These are phyloP conservation scores for Ehretia macrophylla DNA, from an alignment of 257 asterid species.

Conservation along the genomic window DNA sequence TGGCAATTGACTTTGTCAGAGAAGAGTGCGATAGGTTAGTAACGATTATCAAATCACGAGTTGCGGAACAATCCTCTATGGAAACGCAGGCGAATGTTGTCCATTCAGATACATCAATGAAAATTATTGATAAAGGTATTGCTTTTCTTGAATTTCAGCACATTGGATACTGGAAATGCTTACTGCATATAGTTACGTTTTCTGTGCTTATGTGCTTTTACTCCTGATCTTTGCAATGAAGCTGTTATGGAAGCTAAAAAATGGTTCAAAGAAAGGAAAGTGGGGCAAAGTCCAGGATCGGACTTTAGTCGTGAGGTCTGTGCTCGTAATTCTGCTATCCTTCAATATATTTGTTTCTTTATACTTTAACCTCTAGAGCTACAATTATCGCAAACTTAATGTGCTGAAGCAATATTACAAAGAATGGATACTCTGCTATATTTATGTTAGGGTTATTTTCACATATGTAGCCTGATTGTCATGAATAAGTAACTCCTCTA, in stretches of 20 bases:
- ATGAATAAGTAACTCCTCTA: too few relatives aligned
- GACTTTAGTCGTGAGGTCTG: conserved; percentile 24
- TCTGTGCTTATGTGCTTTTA: conserved; percentile 21
- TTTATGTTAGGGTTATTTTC: too few relatives aligned
- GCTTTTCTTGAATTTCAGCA: neutral
- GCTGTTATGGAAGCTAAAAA: conserved; percentile 71
- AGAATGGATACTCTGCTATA: too few relatives aligned
- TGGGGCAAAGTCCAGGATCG: conserved; percentile 36
- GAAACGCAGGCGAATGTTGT: conserved; percentile 34
- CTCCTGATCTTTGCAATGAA: conserved; percentile 33
- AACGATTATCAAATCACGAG: conserved; percentile 57
- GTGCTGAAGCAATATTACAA: neutral
- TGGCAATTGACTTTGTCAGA: conserved; percentile 36
- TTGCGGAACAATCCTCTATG: conserved; percentile 34
- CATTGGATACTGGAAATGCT: neutral
- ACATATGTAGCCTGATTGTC: too few relatives aligned
- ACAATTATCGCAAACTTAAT: neutral
- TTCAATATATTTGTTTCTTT: conserved; percentile 35
- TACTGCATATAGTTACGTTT: conserved; percentile 14
- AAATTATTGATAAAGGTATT: conserved; percentile 37
- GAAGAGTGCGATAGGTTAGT: conserved; percentile 69
- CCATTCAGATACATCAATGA: conserved; percentile 23
- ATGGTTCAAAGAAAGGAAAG: conserved; percentile 73
- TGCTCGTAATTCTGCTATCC: conserved; percentile 25
- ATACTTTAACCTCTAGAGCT: neutral